phyloP scores from a whole-genome alignment of 179 eudicot species.

The Nepenthes alata region DNA sequence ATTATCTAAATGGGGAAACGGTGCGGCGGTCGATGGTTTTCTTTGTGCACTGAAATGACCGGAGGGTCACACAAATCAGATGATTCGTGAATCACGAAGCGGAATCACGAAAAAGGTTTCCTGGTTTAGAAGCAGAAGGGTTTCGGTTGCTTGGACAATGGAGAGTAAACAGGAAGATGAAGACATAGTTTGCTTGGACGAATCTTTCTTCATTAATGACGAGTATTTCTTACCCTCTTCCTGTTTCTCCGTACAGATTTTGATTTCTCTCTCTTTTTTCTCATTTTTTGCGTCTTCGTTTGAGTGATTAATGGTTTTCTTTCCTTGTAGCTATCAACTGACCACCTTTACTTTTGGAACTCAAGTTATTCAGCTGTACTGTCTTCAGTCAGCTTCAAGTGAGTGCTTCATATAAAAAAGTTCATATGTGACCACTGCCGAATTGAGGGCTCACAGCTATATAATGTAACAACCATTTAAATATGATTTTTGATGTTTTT shows the following conservation, averaged over 20 bases:
- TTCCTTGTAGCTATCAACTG: constrained; percentile 54
- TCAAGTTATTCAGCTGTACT: constrained; percentile 64
- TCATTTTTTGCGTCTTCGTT: not conserved
- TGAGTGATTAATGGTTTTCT: not conserved
- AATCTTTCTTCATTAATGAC: constrained; percentile 80
- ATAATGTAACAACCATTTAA: not conserved
- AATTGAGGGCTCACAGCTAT: not conserved
- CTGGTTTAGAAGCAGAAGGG: no score
- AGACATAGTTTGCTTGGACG: constrained; percentile 53
- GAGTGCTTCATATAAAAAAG: constrained; percentile 10
- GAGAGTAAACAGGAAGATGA: constrained; percentile 24
- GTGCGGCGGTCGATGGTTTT: no score
- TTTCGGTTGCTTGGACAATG: no score
- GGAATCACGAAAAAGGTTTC: no score
- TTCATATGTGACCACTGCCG: no score
- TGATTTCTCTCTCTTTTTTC: not conserved
- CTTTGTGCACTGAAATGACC: no score
- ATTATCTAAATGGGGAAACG: no score
- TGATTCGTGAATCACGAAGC: no score
- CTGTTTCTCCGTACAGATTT: not conserved
- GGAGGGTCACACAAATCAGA: no score
- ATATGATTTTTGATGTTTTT: not conserved
- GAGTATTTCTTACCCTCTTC: constrained; percentile 24
- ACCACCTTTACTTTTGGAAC: constrained; percentile 78
- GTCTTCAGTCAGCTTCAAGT: constrained; percentile 93